phyloP scores from a whole-genome alignment of 352 stramenopile species.

The Pythium biforme region DNA sequence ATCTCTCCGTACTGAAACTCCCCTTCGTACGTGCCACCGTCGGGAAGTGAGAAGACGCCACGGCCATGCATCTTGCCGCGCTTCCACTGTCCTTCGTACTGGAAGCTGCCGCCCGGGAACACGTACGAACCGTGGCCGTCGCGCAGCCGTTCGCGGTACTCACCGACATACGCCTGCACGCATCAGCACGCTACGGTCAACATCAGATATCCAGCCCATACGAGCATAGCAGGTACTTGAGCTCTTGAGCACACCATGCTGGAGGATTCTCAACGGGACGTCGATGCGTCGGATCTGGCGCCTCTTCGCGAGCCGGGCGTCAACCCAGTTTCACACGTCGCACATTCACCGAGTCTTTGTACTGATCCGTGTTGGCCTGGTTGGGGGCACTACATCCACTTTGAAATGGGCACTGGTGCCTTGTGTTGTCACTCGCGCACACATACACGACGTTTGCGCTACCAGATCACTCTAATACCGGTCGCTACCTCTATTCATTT shows the following conservation, averaged over 20 bases:
- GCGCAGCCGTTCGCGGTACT: slow-evolving; percentile 39
- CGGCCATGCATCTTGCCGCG: slow-evolving; percentile 57
- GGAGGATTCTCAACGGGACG: no score
- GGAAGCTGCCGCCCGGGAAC: slow-evolving; percentile 45
- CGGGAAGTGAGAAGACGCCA: slow-evolving; percentile 39
- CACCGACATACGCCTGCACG: slow-evolving; percentile 39
- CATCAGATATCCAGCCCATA: no score
- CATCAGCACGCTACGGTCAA: neutral
- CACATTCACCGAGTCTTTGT: no score
- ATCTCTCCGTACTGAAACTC: slow-evolving; percentile 63
- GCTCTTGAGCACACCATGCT: no score
- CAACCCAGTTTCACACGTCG: neutral
- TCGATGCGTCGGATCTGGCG: no score
- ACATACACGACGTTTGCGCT: no score
- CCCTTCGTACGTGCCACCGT: slow-evolving; percentile 45
- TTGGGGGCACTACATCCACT: no score
- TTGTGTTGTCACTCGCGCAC: no score
- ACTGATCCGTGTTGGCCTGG: no score
- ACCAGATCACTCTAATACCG: no score
- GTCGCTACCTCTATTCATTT: slow-evolving; percentile 12
- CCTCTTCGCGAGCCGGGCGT: neutral
- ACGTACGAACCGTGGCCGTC: slow-evolving; percentile 45
- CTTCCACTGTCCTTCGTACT: slow-evolving; percentile 70
- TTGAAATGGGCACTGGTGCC: no score
- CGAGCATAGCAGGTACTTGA: no score